These are phyloP conservation scores for Arabidopsis suecica DNA, from an alignment of 345 rosid species.

Conservation along the genomic window DNA sequence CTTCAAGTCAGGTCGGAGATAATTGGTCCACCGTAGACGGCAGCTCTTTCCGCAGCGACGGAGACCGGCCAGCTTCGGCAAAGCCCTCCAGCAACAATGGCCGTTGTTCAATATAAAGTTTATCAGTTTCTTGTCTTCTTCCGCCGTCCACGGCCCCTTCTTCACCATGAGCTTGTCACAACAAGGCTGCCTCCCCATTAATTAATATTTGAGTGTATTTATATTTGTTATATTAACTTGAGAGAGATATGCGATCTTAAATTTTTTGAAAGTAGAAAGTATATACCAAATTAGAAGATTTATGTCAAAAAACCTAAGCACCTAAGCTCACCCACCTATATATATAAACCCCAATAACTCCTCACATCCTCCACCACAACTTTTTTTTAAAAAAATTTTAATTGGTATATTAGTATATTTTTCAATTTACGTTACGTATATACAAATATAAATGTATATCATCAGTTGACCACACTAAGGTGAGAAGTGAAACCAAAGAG, in stretches of 20 bases:
- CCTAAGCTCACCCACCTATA: conserved; percentile 33
- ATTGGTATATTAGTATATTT: not conserved
- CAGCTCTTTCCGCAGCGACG: conserved; percentile 78
- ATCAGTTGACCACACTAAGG: not conserved
- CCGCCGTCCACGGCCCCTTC: conserved; percentile 78
- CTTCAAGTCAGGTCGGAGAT: conserved; percentile 75
- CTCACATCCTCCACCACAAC: not conserved
- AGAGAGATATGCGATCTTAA: not conserved
- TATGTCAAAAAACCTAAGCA: conserved; percentile 21
- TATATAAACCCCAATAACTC: conserved; percentile 14
- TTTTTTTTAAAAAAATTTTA: too few relatives aligned
- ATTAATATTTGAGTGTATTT: not conserved
- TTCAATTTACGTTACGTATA: conserved; percentile 2
- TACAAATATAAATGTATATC: not conserved
- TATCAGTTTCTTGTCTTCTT: conserved; percentile 68
- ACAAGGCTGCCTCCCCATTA: conserved; percentile 56
- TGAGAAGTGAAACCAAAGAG: conserved; percentile 8
- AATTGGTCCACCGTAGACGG: conserved; percentile 78
- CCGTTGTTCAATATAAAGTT: conserved; percentile 58
- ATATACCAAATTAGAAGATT: not conserved
- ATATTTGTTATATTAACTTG: not conserved
- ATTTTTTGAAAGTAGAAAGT: not conserved
- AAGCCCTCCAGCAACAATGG: conserved; percentile 71
- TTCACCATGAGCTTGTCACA: conserved; percentile 69
- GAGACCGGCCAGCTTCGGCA: conserved; percentile 76